Conservation (phyloP, 306 rosid species). For the Fragaria iinumae region DNA sequence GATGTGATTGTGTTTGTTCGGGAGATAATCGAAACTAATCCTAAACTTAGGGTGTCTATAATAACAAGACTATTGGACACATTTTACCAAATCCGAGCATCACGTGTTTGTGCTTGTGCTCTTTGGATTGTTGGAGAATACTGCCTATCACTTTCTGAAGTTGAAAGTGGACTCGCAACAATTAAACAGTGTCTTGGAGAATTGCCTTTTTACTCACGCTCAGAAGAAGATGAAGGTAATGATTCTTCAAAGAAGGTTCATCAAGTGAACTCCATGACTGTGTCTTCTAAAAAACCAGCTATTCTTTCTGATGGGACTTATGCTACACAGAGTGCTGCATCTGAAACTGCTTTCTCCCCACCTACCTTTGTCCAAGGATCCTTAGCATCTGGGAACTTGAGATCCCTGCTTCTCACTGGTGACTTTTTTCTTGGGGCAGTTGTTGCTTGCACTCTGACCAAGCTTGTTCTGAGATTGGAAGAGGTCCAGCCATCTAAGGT, state of each 20-base stretch:
- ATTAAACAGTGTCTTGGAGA: slow-evolving; percentile 86
- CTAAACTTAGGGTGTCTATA: slow-evolving; percentile 58
- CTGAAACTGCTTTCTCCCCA: slow-evolving; percentile 58
- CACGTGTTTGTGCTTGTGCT: slow-evolving; percentile 68
- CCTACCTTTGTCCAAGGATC: slow-evolving; percentile 67
- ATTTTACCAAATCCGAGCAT: slow-evolving; percentile 75
- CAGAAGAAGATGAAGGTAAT: slow-evolving; percentile 57
- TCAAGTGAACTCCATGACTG: slow-evolving; percentile 41
- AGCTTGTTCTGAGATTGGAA: slow-evolving; percentile 67
- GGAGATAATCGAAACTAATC: slow-evolving; percentile 75
- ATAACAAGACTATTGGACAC: slow-evolving; percentile 79
- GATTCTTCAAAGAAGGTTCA: slow-evolving; percentile 43
- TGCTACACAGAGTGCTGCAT: slow-evolving; percentile 75
- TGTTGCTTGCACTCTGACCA: slow-evolving; percentile 59
- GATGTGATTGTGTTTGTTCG: slow-evolving; percentile 74
- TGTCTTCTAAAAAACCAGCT: slow-evolving; percentile 68
- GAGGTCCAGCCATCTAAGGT: slow-evolving; percentile 64
- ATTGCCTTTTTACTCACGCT: slow-evolving; percentile 50
- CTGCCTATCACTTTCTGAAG: slow-evolving; percentile 73
- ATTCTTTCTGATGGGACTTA: slow-evolving; percentile 73
- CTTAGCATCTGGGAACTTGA: slow-evolving; percentile 63
- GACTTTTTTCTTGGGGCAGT: slow-evolving; percentile 78
- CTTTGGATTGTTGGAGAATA: slow-evolving; percentile 83
- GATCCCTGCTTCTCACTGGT: slow-evolving; percentile 66
- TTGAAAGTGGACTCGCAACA: slow-evolving; percentile 57